These are phyloP conservation scores for Corylus heterophylla DNA, from an alignment of 306 rosid genomes.

Conservation along the genomic window DNA sequence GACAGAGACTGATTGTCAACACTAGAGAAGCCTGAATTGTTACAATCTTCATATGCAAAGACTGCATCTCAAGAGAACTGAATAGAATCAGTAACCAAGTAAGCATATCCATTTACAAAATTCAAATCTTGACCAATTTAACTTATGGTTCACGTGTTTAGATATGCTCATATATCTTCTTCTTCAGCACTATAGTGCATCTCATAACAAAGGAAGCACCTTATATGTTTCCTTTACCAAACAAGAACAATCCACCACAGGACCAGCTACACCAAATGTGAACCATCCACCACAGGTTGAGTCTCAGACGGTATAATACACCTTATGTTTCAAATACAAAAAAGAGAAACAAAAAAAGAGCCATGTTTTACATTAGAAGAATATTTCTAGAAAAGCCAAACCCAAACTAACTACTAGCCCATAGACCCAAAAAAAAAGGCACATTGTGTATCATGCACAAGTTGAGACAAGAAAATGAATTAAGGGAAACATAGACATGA, in stretches of 20 bases:
- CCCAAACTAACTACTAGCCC: background rate
- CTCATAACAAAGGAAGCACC: background rate
- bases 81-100: background rate
- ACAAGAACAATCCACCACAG: background rate
- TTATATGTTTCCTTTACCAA: background rate
- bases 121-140: background rate
- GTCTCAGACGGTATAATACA: background rate
- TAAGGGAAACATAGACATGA: background rate
- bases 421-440: background rate
- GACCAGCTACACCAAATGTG: background rate
- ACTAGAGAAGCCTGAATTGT: background rate
- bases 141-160: background rate
- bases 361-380: background rate
- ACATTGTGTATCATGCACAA: conserved; percentile 4
- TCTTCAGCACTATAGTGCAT: background rate
- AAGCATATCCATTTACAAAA: conserved; percentile 1
- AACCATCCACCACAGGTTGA: background rate
- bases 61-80: background rate
- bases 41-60: background rate
- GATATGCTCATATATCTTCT: background rate
- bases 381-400: background rate
- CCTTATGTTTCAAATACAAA: background rate
- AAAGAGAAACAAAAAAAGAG: background rate
- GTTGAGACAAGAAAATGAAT: conserved; percentile 8
- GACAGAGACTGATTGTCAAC: background rate